These are phyloP conservation scores for Vanrija sp. DNA, from an alignment of 1,284 basidiomycete species.

Conservation along the genomic window DNA sequence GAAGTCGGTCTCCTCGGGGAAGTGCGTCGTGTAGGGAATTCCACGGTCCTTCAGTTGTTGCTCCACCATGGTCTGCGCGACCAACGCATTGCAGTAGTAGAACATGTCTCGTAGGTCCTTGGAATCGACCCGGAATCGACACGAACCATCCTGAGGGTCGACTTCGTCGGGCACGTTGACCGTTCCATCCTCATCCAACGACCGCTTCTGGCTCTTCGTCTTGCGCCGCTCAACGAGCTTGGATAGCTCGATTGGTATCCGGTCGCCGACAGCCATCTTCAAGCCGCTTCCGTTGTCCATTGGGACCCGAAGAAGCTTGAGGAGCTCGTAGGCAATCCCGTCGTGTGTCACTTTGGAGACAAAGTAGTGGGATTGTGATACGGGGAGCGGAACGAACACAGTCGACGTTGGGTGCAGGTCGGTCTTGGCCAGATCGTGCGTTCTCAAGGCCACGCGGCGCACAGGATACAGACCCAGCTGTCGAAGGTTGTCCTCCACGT, in stretches of 20 bases:
- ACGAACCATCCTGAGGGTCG: background rate
- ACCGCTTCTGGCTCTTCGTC: slow-evolving; percentile 9
- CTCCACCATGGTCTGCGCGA: slow-evolving; percentile 84
- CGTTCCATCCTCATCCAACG: slow-evolving; percentile 3
- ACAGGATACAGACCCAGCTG: slow-evolving; percentile 36
- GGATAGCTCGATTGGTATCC: slow-evolving; percentile 26
- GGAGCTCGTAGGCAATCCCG: slow-evolving; percentile 37
- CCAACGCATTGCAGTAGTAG: slow-evolving; percentile 59
- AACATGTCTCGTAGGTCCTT: slow-evolving; percentile 40
- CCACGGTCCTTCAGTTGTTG: slow-evolving; percentile 74
- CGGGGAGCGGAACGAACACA: slow-evolving; percentile 38
- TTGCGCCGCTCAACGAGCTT: slow-evolving; percentile 23
- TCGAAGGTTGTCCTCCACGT: slow-evolving; percentile 37
- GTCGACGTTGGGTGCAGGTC: slow-evolving; percentile 37
- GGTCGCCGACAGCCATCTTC: slow-evolving; percentile 34
- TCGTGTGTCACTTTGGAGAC: slow-evolving; percentile 29
- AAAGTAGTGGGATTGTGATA: slow-evolving; percentile 36
- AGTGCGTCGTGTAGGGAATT: slow-evolving; percentile 73
- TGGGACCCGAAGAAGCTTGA: slow-evolving; percentile 33
- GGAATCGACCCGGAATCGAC: slow-evolving; percentile 34
- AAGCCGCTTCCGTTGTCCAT: slow-evolving; percentile 32
- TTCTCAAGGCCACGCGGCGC: slow-evolving; percentile 33
- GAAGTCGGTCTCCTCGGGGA: slow-evolving; percentile 48
- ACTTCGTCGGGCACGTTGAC: background rate
- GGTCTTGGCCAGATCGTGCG: slow-evolving; percentile 38